Base-by-base conservation (phyloP, 2,329 filamentous ascomycete genomes). In the Zopfia rhizophila region DNA sequence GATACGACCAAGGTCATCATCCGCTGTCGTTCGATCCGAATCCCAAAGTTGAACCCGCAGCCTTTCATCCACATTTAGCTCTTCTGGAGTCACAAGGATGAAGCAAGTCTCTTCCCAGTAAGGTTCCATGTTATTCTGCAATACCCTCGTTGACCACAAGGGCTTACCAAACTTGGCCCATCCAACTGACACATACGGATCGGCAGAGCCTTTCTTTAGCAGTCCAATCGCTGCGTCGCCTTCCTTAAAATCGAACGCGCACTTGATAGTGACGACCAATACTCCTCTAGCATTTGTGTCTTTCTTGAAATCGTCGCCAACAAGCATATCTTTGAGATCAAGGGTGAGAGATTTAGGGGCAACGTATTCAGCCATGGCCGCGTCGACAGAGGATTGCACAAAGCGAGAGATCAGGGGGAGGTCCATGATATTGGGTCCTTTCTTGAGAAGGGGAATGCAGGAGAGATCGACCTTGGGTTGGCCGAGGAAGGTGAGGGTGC, bases 81-180 rank as follows among this genome's bases (percentile, higher is more conserved):
- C 87, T 53, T 89, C 84, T 0, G 84, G 79, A 0, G 86, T 85
- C 1, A 91, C 86, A 1, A 89, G 73, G n/a, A 91, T 72, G 46
- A 82, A 87, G 16, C 82, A 82, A 37, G 83, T 87, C 65, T 91
- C 88, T 23, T 89, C 78, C 87, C 88, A 91, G 32, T 75, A 76
- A 0, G 88, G 88, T 21, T 87, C 75, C 75, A 89, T 86, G 33
- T 89, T 84, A 1, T 78, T 77, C 27, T 79, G 68, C 16, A 90
- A 77, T 29, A 91, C 80, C 36, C 88, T 80, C 0, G 87, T 90
- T 39, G 78, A 86, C 63, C 74, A 86, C 46, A 87, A 76, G 36
- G 83, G 83, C 59, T 88, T 88, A 39, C 87, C 87, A 63, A 90
- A 90, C 63, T 91, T 91, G 16, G 86, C 87, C 87, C 88, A 91